A percentile compares a stretch with the other conserved stretches of the same genome.
phyloP scores from a whole-genome alignment of 345 rosid genomes.

The Populus alba region DNA sequence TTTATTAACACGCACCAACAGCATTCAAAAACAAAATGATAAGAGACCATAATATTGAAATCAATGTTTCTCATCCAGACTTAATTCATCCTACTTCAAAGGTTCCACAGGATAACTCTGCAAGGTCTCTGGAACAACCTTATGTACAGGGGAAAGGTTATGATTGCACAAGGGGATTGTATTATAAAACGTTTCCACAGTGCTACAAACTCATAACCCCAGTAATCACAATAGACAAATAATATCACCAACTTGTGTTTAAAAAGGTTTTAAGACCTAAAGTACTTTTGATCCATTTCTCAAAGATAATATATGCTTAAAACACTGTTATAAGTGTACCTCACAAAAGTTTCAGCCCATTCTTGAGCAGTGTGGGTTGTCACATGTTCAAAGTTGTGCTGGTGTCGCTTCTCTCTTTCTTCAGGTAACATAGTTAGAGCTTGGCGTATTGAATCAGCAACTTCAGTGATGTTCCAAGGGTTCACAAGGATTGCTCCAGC shows the following conservation, averaged over 20 bases:
- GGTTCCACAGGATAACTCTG: background rate
- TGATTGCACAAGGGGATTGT: background rate
- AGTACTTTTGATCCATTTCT: background rate
- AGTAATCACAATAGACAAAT: background rate
- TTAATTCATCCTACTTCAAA: background rate
- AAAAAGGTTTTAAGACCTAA: background rate
- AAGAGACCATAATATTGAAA: background rate
- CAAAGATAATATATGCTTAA: background rate
- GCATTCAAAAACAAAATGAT: background rate
- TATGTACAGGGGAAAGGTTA: background rate
- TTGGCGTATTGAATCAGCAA: slow-evolving; percentile 82
- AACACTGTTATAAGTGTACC: slow-evolving; percentile 40
- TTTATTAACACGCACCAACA: background rate
- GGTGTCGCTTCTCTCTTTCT: slow-evolving; percentile 89
- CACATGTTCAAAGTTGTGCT: slow-evolving; percentile 73
- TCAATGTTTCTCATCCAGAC: background rate
- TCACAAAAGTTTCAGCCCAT: slow-evolving; percentile 99
- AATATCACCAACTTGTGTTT: background rate
- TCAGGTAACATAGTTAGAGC: slow-evolving; percentile 80
- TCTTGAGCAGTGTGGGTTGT: slow-evolving; percentile 91
- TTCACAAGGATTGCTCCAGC: slow-evolving; percentile 99
- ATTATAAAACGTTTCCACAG: background rate
- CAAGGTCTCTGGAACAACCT: background rate
- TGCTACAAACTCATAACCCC: background rate
- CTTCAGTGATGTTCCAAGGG: slow-evolving; percentile 99